Conservation (phyloP, 1,284 basidiomycete genomes). For the Boletus mariae region DNA sequence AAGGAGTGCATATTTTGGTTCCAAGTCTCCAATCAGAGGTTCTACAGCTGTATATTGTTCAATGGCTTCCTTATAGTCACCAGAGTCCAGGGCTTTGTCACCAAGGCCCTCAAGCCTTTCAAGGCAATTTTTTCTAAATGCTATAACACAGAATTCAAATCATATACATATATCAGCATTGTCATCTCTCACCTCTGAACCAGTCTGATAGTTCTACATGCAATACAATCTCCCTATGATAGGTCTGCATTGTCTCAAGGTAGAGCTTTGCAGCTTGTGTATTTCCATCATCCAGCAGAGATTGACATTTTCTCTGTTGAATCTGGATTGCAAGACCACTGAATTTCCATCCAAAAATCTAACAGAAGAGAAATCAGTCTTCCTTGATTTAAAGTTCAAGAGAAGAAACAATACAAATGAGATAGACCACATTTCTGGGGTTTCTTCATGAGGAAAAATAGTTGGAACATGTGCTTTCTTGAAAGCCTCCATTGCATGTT, state of each 20-base stretch:
- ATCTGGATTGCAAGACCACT: conserved; percentile 5
- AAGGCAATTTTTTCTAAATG: background rate
- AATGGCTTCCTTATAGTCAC: background rate
- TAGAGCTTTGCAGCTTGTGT: background rate
- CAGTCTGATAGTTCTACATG: conserved; percentile 4
- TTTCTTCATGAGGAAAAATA: conserved; percentile 2
- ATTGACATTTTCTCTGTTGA: conserved; percentile 3
- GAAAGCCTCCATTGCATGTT: background rate
- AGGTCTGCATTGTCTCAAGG: background rate
- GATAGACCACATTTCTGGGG: conserved; percentile 2
- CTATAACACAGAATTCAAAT: background rate
- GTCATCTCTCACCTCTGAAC: background rate
- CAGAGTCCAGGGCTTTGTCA: background rate
- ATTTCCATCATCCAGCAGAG: background rate
- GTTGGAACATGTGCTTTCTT: background rate
- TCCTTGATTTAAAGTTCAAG: background rate
- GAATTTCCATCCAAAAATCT: conserved; percentile 12
- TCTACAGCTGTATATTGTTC: conserved; percentile 1
- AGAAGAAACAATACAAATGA: background rate
- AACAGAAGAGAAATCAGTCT: background rate
- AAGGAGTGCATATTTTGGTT: background rate
- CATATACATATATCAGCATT: background rate
- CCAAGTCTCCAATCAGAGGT: background rate
- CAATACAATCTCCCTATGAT: background rate
- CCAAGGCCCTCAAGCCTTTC: conserved; percentile 1